Evolutionary conservation across 331 rosid genomes (phyloP), one percentile per base, ranked within the genome.

Genomic region (Telfairia occidentalis): DNA sequence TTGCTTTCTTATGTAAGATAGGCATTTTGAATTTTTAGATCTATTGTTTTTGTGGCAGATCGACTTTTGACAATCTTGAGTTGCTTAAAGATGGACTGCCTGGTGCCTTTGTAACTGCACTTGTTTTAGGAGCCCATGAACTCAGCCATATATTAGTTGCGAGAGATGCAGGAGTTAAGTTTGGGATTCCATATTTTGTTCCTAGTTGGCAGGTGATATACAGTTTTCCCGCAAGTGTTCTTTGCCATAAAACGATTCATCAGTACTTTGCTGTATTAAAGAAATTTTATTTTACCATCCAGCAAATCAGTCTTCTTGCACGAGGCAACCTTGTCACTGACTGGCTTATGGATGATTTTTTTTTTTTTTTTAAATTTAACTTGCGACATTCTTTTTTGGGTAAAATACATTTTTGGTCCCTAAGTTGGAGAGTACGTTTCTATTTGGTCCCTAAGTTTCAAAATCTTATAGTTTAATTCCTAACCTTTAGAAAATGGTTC

Each of bases 101-200:
- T 30, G 99, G 99, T 70, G 96, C 99, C 73, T 80, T 87, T 28
- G 89, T 90, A 73, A 95, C 96, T 78, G 90, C 89, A 77, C 93
- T 90, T 77, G 57, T 92, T 78, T 80, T 95, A 65, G 99, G 92
- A 71, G 79, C 86, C 42, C 99, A 95, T 58, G 99, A 95, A 80
- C 89, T 95, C 26, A 49, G 88, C 81, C 99, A 95, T 86, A 84
- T 85, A 80, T 38, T 92, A 76, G 94, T 76, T 75, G 97, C 97
- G 77, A 65, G 80, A 24, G 77, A 77, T 66, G 61, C 74, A 11
- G 97, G 94, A 83, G 83, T 95, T 43, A 89, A 89, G 86, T 96
- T 95, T 80, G 97, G 96, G 78, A 88, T 95, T 77, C 97, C 99
- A 16, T 95, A 72, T 86, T 89, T 95, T 75, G 90, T 95, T 76